Percentiles rank a stretch among this genome's conserved stretches.
These are phyloP conservation scores for Amphichorda felina DNA, from an alignment of 2,329 filamentous ascomycete species.

Conservation along the genomic window DNA sequence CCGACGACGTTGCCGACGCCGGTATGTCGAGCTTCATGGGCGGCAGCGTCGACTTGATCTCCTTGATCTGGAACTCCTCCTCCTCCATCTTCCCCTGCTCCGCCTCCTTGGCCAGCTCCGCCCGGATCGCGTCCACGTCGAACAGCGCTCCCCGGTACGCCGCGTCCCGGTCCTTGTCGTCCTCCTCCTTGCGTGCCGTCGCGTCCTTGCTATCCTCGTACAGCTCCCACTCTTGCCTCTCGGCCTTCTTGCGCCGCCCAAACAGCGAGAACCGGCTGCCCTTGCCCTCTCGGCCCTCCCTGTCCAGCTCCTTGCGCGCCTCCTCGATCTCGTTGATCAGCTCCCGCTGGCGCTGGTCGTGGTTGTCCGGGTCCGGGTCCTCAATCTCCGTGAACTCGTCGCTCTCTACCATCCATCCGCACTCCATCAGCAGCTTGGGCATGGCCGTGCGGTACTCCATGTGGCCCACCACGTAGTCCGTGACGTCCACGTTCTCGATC, in stretches of 20 bases:
- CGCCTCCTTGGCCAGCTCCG: constrained; percentile 63
- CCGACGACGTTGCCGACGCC: constrained; percentile 5
- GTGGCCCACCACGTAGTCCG: constrained; percentile 75
- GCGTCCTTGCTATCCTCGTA: constrained; percentile 47
- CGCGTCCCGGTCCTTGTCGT: constrained; percentile 7
- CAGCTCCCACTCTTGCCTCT: constrained; percentile 88
- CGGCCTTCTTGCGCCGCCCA: constrained; percentile 64
- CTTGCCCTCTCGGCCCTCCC: constrained; percentile 38
- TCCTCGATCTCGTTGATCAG: constrained; percentile 96
- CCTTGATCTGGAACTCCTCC: constrained; percentile 51
- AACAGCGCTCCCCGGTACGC: constrained; percentile 63
- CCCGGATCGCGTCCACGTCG: constrained; percentile 87
- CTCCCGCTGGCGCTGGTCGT: constrained; percentile 76
- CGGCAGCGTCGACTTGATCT: constrained; percentile 79
- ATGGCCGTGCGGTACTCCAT: constrained; percentile 95
- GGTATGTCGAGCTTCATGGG: constrained; percentile 69
- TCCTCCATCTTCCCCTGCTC: constrained; percentile 37
- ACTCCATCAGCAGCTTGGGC: constrained; percentile 74
- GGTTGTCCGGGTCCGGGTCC: constrained; percentile 91
- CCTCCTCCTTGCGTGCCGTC: constrained; percentile 7
- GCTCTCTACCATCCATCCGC: constrained; percentile 82
- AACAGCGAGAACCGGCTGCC: constrained; percentile 61
- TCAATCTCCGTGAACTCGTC: constrained; percentile 96
- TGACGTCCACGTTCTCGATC: constrained; percentile 83
- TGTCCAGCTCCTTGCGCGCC: constrained; percentile 75